Conservation (phyloP, 2,329 filamentous ascomycete genomes). For the Xylariaceae sp. region DNA sequence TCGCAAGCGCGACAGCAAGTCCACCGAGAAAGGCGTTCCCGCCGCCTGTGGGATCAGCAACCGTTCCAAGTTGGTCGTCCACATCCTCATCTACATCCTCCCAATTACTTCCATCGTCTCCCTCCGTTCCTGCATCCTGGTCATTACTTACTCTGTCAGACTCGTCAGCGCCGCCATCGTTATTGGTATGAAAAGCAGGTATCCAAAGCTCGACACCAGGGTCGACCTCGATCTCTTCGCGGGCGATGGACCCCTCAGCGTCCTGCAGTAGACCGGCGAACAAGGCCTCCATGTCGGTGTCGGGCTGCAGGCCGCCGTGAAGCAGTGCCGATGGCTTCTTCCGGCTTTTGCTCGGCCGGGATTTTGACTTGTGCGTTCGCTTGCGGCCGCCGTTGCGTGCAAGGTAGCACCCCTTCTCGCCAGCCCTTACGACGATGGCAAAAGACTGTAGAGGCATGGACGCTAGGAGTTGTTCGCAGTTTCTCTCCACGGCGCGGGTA, state of each 20-base stretch:
- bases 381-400: slow-evolving; percentile 55
- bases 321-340: slow-evolving; percentile 42
- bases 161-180: slow-evolving; percentile 20
- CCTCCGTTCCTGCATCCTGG: neutral
- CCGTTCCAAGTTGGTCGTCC: slow-evolving; percentile 36
- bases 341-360: slow-evolving; percentile 2
- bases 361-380: slow-evolving; percentile 30
- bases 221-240: slow-evolving; percentile 59
- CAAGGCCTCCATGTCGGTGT: slow-evolving; percentile 60
- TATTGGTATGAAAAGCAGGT: slow-evolving; percentile 63
- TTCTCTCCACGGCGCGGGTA: slow-evolving; percentile 49
- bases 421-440: slow-evolving; percentile 65
- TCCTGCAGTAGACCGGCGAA: slow-evolving; percentile 57
- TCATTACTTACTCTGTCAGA: no score
- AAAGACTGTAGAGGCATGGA: slow-evolving; percentile 63
- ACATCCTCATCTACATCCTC: neutral
- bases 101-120: neutral
- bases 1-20: slow-evolving; percentile 54
- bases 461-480: slow-evolving; percentile 59
- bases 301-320: slow-evolving; percentile 51
- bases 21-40: slow-evolving; percentile 82
- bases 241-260: slow-evolving; percentile 47
- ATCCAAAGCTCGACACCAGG: slow-evolving; percentile 69
- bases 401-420: slow-evolving; percentile 67
- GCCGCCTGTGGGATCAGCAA: slow-evolving; percentile 90